phyloP scores from a whole-genome alignment of 2,329 filamentous ascomycete genomes.

The Fonsecaea pedrosoi region DNA sequence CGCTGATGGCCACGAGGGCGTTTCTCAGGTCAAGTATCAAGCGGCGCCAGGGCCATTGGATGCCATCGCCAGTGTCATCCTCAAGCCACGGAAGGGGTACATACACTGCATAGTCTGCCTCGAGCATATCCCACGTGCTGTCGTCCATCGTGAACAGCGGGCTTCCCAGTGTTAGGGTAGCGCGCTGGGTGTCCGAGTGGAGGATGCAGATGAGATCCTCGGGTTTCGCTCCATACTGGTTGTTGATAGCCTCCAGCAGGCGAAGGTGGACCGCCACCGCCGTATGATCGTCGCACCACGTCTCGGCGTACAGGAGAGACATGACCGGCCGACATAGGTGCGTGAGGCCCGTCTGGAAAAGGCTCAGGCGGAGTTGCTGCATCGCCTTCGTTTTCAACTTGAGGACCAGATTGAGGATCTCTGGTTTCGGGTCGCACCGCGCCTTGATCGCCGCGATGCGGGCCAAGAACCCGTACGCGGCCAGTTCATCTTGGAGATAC shows the following conservation, averaged over 20 bases:
- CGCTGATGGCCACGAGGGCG: slow-evolving; percentile 13
- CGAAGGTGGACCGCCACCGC: slow-evolving; percentile 21
- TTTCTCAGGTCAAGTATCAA: slow-evolving; percentile 12
- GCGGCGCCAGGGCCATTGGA: background rate
- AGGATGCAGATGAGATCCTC: slow-evolving; percentile 22
- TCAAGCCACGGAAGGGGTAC: background rate
- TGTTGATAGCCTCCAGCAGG: slow-evolving; percentile 15
- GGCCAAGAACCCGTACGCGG: slow-evolving; percentile 18
- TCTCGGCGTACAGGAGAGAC: slow-evolving; percentile 21
- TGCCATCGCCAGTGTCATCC: background rate
- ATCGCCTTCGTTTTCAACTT: slow-evolving; percentile 25
- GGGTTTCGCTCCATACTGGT: slow-evolving; percentile 6
- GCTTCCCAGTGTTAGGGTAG: slow-evolving; percentile 10
- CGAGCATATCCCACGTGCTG: slow-evolving; percentile 11
- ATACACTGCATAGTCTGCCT: slow-evolving; percentile 3
- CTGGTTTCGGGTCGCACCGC: slow-evolving; percentile 5
- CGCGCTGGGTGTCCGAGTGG: slow-evolving; percentile 23
- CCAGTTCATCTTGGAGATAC: slow-evolving; percentile 23
- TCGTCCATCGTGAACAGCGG: slow-evolving; percentile 14
- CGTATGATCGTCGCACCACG: slow-evolving; percentile 15
- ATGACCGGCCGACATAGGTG: slow-evolving; percentile 16
- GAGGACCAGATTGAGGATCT: slow-evolving; percentile 13
- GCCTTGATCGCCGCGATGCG: slow-evolving; percentile 20
- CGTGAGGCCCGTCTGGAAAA: slow-evolving; percentile 3
- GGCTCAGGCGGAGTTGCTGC: slow-evolving; percentile 15